Percentiles rank a stretch among this genome's conserved stretches.
These are phyloP conservation scores for Barnettozyma botsteinii DNA, from an alignment of 805 yeast species.

Conservation along the genomic window DNA sequence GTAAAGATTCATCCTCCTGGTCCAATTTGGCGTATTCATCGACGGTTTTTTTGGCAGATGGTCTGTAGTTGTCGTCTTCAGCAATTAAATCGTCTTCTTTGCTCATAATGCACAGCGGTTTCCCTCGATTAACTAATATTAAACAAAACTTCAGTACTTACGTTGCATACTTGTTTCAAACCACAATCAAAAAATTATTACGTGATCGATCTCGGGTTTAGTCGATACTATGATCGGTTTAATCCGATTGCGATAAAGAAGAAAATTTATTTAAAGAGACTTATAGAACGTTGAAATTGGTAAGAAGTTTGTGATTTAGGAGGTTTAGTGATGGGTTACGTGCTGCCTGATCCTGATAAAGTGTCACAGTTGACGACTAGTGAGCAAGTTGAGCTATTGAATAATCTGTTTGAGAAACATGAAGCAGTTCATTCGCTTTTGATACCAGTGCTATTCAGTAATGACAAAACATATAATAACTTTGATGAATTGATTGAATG, in stretches of 20 bases:
- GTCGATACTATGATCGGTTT: too few relatives aligned
- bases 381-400: conserved; percentile 37
- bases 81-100: conserved; percentile 52
- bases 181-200: too few relatives aligned
- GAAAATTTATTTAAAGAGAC: too few relatives aligned
- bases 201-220: too few relatives aligned
- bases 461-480: conserved; percentile 2
- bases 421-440: conserved; percentile 16
- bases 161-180: too few relatives aligned
- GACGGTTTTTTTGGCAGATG: conserved; percentile 61
- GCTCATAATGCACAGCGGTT: too few relatives aligned
- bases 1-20: conserved; percentile 84
- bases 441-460: conserved; percentile 11
- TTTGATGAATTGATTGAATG: conserved; percentile 16
- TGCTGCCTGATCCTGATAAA: conserved; percentile 29
- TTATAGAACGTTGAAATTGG: too few relatives aligned
- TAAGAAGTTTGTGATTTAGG: not conserved
- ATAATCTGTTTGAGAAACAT: conserved; percentile 26
- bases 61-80: conserved; percentile 53
- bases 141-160: too few relatives aligned
- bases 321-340: conserved; percentile 12
- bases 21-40: conserved; percentile 80
- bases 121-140: too few relatives aligned
- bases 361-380: conserved; percentile 20
- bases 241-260: too few relatives aligned